Evolutionary conservation across 2,329 filamentous ascomycete species (phyloP).

Genomic region (Hypoxylon sp.): DNA sequence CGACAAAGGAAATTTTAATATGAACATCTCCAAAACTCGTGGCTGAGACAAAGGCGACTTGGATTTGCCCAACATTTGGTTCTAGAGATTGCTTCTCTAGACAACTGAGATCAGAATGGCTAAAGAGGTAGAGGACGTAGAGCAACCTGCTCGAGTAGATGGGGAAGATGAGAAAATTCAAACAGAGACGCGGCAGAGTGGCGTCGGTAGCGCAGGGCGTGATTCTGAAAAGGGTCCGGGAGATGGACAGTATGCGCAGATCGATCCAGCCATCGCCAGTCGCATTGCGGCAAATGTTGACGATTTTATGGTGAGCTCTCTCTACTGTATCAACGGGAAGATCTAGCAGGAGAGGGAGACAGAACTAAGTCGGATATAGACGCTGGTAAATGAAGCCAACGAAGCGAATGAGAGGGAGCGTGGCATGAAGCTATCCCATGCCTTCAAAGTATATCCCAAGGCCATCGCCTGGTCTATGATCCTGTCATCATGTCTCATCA

Average conservation of each 20-base stretch:
- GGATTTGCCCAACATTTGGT: background rate
- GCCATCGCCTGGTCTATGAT: slow-evolving; percentile 61
- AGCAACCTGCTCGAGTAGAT: slow-evolving; percentile 22
- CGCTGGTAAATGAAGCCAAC: slow-evolving; percentile 55
- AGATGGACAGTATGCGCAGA: slow-evolving; percentile 40
- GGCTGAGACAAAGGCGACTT: slow-evolving; percentile 23
- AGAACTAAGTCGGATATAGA: slow-evolving; percentile 37
- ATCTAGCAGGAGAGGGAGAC: background rate
- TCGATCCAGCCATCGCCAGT: slow-evolving; percentile 49
- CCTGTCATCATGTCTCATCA: slow-evolving; percentile 60
- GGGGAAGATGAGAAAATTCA: slow-evolving; percentile 39
- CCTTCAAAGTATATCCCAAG: slow-evolving; percentile 61
- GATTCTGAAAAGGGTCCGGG: slow-evolving; percentile 45
- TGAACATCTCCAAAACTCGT: background rate
- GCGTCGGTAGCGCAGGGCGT: slow-evolving; percentile 32
- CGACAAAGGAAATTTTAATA: slow-evolving; percentile 33
- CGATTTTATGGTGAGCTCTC: slow-evolving; percentile 51
- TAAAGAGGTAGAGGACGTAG: slow-evolving; percentile 18
- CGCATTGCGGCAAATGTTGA: slow-evolving; percentile 53
- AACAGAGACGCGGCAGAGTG: slow-evolving; percentile 36
- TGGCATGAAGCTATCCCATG: slow-evolving; percentile 55
- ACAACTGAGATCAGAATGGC: slow-evolving; percentile 28
- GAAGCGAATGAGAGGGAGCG: slow-evolving; percentile 60
- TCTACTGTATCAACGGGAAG: background rate
- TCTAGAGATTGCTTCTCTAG: background rate